Evolutionary conservation across 2,329 filamentous ascomycete genomes (phyloP).

Genomic region (Scedosporium apiospermum): DNA sequence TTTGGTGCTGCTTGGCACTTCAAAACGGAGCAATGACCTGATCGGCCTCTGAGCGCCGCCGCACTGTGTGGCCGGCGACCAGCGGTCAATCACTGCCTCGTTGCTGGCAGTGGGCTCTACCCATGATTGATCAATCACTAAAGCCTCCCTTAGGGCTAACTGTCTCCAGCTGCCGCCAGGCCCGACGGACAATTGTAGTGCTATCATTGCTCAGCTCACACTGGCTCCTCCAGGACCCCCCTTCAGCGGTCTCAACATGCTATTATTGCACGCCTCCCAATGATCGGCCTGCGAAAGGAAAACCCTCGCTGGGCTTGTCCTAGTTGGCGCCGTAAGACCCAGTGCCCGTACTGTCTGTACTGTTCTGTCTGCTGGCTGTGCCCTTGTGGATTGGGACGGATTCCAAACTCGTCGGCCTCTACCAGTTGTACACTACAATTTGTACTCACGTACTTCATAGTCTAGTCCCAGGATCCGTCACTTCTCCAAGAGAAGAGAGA

Average conservation of each 20-base stretch:
- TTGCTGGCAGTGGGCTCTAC: no score
- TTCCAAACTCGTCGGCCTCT: conserved; percentile 1
- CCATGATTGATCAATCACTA: background rate
- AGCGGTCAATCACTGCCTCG: background rate
- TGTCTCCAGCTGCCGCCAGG: background rate
- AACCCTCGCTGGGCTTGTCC: background rate
- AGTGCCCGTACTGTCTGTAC: background rate
- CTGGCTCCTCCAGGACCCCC: background rate
- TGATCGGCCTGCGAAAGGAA: no score
- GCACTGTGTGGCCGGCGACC: conserved; percentile 3
- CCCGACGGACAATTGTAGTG: background rate
- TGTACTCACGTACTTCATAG: no score
- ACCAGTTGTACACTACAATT: background rate
- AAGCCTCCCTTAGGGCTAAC: background rate
- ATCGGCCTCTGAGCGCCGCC: background rate
- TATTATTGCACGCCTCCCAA: no score
- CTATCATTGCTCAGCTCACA: background rate
- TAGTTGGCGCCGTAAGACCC: background rate
- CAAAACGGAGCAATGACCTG: conserved; percentile 7
- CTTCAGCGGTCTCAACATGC: no score
- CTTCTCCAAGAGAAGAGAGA: background rate
- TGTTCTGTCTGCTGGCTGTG: background rate
- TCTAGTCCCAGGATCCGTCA: background rate
- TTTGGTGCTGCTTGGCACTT: no score
- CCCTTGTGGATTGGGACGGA: background rate